phyloP scores from a whole-genome alignment of 164 flowering plant genomes.

The Cinnamomum micranthum region DNA sequence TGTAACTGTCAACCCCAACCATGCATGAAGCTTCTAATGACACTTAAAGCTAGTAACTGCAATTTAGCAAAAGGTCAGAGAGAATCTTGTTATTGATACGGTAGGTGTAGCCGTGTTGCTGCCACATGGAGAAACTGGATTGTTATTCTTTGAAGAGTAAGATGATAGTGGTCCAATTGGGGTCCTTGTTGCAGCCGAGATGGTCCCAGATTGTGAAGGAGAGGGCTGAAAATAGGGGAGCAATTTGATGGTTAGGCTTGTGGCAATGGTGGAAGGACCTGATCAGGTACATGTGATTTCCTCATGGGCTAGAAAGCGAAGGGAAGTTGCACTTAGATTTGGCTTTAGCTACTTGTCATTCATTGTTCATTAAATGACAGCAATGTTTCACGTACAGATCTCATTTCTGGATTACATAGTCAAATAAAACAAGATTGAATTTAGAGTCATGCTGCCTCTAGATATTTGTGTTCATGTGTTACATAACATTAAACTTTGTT shows the following conservation, averaged over 20 bases:
- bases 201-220: conserved; percentile 10
- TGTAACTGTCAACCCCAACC: not conserved
- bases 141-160: conserved; percentile 4
- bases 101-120: not conserved
- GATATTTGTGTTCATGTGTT: no score
- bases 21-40: not conserved
- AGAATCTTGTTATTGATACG: not conserved
- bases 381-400: not conserved
- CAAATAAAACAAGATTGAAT: not conserved
- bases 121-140: not conserved
- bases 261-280: not conserved
- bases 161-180: conserved; percentile 11
- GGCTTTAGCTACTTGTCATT: not conserved
- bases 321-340: not conserved
- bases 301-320: conserved; percentile 6
- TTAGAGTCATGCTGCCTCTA: no score
- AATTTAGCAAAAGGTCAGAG: not conserved
- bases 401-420: not conserved
- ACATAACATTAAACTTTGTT: no score
- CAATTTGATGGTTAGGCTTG: not conserved
- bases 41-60: not conserved
- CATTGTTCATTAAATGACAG: conserved; percentile 2
- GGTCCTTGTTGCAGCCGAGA: not conserved
- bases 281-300: conserved; percentile 7
- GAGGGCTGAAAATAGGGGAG: not conserved